phyloP scores from a whole-genome alignment of 805 yeast species.

The Saccharomycopsis oosterbeekiorum region DNA sequence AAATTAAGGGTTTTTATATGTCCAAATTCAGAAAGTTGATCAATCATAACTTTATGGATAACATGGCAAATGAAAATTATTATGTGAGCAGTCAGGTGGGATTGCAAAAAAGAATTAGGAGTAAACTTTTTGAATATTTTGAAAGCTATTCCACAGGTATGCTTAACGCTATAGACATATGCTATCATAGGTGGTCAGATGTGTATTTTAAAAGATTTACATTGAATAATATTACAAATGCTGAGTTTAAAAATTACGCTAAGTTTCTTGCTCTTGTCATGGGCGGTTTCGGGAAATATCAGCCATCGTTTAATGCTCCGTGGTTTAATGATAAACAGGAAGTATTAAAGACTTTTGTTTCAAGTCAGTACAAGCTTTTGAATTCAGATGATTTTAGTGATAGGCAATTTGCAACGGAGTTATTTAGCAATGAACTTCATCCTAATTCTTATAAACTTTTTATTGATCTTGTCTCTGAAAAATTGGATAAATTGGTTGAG shows the following conservation, averaged over 20 bases:
- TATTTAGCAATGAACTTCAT: conserved; percentile 55
- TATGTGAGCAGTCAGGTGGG: conserved; percentile 56
- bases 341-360: conserved; percentile 27
- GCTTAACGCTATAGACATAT: conserved; percentile 25
- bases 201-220: not conserved
- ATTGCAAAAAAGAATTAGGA: conserved; percentile 57
- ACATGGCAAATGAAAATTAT: conserved; percentile 42
- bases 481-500: conserved; percentile 32
- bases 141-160: conserved; percentile 22
- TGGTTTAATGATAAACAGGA: not conserved
- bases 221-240: not conserved
- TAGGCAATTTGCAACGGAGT: conserved; percentile 65
- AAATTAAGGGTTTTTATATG: not conserved
- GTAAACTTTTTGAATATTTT: conserved; percentile 23
- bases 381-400: conserved; percentile 37
- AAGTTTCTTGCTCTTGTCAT: conserved; percentile 66
- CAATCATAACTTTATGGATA: conserved; percentile 30
- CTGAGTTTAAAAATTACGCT: conserved; percentile 41
- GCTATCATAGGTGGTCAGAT: conserved; percentile 28
- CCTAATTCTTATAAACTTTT: conserved; percentile 25
- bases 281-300: conserved; percentile 32
- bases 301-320: not conserved
- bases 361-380: conserved; percentile 36
- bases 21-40: not conserved
- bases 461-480: conserved; percentile 17